These are phyloP conservation scores for Moniliella sp. DNA, from an alignment of 1,284 basidiomycete species.

Conservation along the genomic window DNA sequence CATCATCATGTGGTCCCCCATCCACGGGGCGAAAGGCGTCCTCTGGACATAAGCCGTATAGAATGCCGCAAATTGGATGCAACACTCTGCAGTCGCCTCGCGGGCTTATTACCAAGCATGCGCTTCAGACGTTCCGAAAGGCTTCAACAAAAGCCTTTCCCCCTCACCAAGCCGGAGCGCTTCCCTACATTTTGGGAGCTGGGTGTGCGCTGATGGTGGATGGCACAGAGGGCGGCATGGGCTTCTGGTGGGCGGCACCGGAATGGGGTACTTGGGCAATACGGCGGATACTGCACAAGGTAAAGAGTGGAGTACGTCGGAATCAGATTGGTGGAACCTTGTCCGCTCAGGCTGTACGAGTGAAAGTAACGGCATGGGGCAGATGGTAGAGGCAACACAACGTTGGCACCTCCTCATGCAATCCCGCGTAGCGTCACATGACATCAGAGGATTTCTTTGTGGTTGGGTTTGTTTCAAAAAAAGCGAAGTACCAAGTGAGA, in stretches of 20 bases:
- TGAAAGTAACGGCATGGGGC: too few relatives aligned
- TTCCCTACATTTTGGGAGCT: constrained; percentile 44
- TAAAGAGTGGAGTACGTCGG: too few relatives aligned
- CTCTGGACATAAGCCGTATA: constrained; percentile 48
- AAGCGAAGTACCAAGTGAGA: too few relatives aligned
- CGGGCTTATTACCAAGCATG: constrained; percentile 62
- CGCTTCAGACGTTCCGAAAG: constrained; percentile 44
- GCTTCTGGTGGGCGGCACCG: constrained; percentile 71
- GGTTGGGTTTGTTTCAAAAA: too few relatives aligned
- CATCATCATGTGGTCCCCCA: constrained; percentile 44
- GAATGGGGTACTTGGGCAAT: constrained; percentile 43
- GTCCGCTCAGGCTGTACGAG: too few relatives aligned
- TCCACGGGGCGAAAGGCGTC: constrained; percentile 11
- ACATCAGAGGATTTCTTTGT: too few relatives aligned
- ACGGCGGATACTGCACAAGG: background rate
- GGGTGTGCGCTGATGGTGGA: constrained; percentile 54
- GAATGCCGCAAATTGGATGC: constrained; percentile 61
- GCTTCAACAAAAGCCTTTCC: constrained; percentile 53
- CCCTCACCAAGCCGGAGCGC: constrained; percentile 47
- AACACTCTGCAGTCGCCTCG: constrained; percentile 51
- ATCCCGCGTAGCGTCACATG: too few relatives aligned
- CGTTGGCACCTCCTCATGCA: too few relatives aligned
- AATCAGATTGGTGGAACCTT: too few relatives aligned
- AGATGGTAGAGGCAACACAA: too few relatives aligned
- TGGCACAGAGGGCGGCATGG: constrained; percentile 59